Conservation (phyloP, 805 yeast species). For the Starmerella vaccinii region DNA sequence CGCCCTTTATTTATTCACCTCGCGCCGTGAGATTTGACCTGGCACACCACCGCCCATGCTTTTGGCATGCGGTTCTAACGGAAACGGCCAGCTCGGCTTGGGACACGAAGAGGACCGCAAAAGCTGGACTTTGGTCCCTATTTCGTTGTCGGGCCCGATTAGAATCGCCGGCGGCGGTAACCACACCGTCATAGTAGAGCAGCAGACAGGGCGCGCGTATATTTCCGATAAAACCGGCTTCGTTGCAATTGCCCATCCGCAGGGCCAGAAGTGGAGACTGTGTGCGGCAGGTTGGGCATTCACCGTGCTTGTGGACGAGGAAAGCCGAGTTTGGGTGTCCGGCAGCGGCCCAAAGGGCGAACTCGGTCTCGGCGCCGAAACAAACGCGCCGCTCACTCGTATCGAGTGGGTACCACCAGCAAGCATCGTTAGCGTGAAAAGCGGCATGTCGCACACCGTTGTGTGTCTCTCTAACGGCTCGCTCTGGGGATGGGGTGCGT, state of each 20-base stretch:
- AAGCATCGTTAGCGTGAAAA: conserved; percentile 19
- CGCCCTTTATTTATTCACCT: too few species aligned
- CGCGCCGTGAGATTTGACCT: too few species aligned
- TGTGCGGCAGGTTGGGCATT: conserved; percentile 76
- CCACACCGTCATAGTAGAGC: conserved; percentile 56
- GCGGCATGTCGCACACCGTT: conserved; percentile 31
- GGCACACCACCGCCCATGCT: conserved; percentile 19
- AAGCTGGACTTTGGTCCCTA: conserved; percentile 25
- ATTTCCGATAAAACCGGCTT: conserved; percentile 1
- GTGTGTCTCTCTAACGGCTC: conserved; percentile 33
- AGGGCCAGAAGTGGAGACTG: conserved; percentile 34
- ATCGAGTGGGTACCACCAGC: conserved; percentile 18
- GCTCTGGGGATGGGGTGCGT: conserved; percentile 58
- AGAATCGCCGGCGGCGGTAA: conserved; percentile 70
- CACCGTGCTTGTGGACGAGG: conserved; percentile 40
- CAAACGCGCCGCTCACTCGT: background rate
- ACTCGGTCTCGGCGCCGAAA: conserved; percentile 43
- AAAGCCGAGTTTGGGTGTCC: conserved; percentile 38
- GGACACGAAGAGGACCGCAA: conserved; percentile 43
- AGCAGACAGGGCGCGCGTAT: conserved; percentile 41
- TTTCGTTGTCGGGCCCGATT: conserved; percentile 8
- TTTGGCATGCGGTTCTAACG: conserved; percentile 74
- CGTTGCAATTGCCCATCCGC: conserved; percentile 14
- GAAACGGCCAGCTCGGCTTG: conserved; percentile 62
- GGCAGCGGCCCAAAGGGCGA: conserved; percentile 71